These are phyloP conservation scores for Rubroshorea leprosula DNA, from an alignment of 345 rosid genomes.

Conservation along the genomic window DNA sequence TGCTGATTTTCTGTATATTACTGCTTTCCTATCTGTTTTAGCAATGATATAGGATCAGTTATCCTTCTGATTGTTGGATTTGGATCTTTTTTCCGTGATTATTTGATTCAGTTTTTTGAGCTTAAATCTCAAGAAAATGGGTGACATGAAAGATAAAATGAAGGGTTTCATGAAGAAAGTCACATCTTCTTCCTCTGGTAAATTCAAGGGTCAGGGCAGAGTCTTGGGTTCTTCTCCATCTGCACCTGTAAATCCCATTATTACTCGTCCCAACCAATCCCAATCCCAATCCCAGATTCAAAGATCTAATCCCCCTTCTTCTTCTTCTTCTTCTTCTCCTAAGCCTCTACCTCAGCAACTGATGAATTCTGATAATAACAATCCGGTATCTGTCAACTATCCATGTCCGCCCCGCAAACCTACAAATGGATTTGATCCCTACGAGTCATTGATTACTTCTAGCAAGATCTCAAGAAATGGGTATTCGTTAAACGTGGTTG, in stretches of 20 bases:
- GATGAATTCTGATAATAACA: conserved; percentile 26
- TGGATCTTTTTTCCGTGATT: too few relatives aligned
- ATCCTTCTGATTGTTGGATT: too few relatives aligned
- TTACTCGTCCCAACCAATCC: conserved; percentile 31
- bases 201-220: conserved; percentile 86
- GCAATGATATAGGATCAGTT: too few relatives aligned
- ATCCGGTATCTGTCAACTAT: conserved; percentile 20
- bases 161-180: conserved; percentile 91
- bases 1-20: too few relatives aligned
- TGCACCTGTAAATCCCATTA: conserved; percentile 42
- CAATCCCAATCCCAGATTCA: conserved; percentile 28
- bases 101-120: too few relatives aligned
- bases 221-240: conserved; percentile 77
- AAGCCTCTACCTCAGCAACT: conserved; percentile 36
- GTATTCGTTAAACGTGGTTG: conserved; percentile 56
- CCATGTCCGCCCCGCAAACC: conserved; percentile 31
- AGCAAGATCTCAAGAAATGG: conserved; percentile 75
- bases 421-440: conserved; percentile 61
- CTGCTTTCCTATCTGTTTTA: too few relatives aligned
- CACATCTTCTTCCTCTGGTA: conserved; percentile 55
- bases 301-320: conserved; percentile 22
- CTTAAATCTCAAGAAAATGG: conserved; percentile 40
- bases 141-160: conserved; percentile 76
- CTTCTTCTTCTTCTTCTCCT: conserved; percentile 27
- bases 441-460: conserved; percentile 60